A percentile compares a stretch with the other conserved stretches of the same genome.
phyloP scores from a whole-genome alignment of 805 yeast genomes.

The Starmerella apicola region DNA sequence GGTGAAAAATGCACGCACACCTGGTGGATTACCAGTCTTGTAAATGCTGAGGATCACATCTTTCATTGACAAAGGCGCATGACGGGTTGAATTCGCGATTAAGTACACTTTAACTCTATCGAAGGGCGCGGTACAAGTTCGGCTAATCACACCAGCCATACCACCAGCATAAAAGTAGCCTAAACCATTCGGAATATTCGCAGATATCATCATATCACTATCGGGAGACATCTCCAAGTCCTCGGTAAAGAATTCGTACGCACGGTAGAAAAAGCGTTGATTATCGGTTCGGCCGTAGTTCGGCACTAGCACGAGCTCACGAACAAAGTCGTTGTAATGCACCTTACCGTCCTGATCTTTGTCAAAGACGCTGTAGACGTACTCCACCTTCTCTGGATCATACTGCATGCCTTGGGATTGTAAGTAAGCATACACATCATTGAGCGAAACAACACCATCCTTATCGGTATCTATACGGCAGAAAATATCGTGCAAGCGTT shows the following conservation, averaged over 20 bases:
- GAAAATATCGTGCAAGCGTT: slow-evolving; percentile 20
- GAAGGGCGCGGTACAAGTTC: slow-evolving; percentile 95
- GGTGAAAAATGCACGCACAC: slow-evolving; percentile 75
- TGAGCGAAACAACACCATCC: slow-evolving; percentile 13
- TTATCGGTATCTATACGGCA: slow-evolving; percentile 21
- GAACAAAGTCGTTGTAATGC: slow-evolving; percentile 76
- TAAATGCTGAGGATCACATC: slow-evolving; percentile 74
- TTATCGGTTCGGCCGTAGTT: slow-evolving; percentile 32
- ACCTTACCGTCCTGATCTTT: slow-evolving; percentile 50
- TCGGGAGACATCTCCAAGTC: slow-evolving; percentile 76
- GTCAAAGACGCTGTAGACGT: slow-evolving; percentile 45
- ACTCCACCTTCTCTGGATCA: slow-evolving; percentile 39
- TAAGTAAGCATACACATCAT: slow-evolving; percentile 44
- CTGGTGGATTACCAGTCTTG: slow-evolving; percentile 53
- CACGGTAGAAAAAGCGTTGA: slow-evolving; percentile 43
- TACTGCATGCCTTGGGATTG: slow-evolving; percentile 43
- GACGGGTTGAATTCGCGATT: slow-evolving; percentile 50
- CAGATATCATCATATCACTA: slow-evolving; percentile 79
- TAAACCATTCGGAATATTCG: slow-evolving; percentile 67
- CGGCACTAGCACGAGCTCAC: slow-evolving; percentile 73
- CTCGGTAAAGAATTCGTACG: slow-evolving; percentile 67
- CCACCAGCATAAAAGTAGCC: slow-evolving; percentile 95
- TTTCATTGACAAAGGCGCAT: slow-evolving; percentile 45
- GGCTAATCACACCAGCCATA: slow-evolving; percentile 83
- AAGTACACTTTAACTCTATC: slow-evolving; percentile 88